Percentiles rank a stretch among this genome's conserved stretches.
These are phyloP conservation scores for Hymenoscyphus occultus DNA, from an alignment of 2,329 filamentous ascomycete genomes.

Conservation along the genomic window DNA sequence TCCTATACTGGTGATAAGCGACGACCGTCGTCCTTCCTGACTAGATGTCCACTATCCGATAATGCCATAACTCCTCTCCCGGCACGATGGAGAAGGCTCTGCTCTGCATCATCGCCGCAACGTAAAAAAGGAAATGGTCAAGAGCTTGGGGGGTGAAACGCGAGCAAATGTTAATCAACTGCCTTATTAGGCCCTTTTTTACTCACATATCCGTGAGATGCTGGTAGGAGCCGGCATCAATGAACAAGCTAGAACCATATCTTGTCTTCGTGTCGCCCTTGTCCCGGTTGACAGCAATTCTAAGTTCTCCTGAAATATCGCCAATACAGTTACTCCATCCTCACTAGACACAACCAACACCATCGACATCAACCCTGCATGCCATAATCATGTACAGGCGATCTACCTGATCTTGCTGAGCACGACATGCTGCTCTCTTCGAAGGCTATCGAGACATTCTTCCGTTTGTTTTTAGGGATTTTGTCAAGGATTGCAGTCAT, in stretches of 20 bases:
- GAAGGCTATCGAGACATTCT: conserved; percentile 18
- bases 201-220: neutral
- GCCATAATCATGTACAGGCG: conserved; percentile 22
- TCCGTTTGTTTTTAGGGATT: conserved; percentile 10
- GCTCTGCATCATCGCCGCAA: neutral
- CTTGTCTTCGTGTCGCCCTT: neutral
- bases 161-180: conserved; percentile 20
- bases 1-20: neutral
- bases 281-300: neutral
- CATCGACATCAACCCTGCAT: conserved; percentile 24
- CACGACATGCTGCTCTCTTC: conserved; percentile 12
- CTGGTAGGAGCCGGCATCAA: neutral
- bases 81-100: neutral
- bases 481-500: conserved; percentile 29
- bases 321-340: neutral
- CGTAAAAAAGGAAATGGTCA: conserved; percentile 15
- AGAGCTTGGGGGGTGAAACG: conserved; percentile 20
- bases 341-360: neutral
- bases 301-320: neutral
- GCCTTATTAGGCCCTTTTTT: conserved; percentile 15
- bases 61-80: neutral
- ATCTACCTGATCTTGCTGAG: conserved; percentile 17
- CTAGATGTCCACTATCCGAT: neutral
- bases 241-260: conserved; percentile 1
- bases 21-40: neutral